These are phyloP conservation scores for Orbilia javanica DNA, from an alignment of 2,329 filamentous ascomycete genomes.

Conservation along the genomic window DNA sequence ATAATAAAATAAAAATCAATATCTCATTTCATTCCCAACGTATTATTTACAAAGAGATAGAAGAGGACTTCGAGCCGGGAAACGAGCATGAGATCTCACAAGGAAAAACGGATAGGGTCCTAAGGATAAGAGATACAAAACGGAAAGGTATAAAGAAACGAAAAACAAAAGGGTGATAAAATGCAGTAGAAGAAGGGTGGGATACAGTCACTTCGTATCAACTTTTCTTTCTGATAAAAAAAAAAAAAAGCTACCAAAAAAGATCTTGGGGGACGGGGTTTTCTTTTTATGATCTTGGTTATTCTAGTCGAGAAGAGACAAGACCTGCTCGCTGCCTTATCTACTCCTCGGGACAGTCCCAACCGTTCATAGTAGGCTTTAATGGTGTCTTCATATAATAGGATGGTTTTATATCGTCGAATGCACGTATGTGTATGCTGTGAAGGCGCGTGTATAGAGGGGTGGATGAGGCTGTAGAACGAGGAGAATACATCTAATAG, in stretches of 20 bases:
- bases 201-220: constrained; percentile 28
- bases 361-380: not conserved
- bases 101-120: constrained; percentile 6
- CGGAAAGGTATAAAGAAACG: constrained; percentile 40
- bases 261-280: not conserved
- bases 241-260: not conserved
- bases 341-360: not conserved
- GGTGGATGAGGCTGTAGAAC: not conserved
- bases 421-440: constrained; percentile 15
- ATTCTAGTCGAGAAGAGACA: constrained; percentile 8
- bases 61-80: constrained; percentile 4
- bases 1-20: not conserved
- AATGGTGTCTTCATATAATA: constrained; percentile 20
- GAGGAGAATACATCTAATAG: constrained; percentile 72
- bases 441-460: not conserved
- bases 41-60: constrained; percentile 41
- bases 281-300: not conserved
- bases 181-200: constrained; percentile 1
- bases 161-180: constrained; percentile 12
- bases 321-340: not conserved
- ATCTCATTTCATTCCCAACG: constrained; percentile 46
- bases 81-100: constrained; percentile 1
- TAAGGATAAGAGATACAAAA: constrained; percentile 29
- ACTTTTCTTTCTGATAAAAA: constrained; percentile 27
- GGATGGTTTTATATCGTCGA: constrained; percentile 6